These are phyloP conservation scores for Pseudocercospora fuligena DNA, from an alignment of 2,329 filamentous ascomycete genomes.

Conservation along the genomic window DNA sequence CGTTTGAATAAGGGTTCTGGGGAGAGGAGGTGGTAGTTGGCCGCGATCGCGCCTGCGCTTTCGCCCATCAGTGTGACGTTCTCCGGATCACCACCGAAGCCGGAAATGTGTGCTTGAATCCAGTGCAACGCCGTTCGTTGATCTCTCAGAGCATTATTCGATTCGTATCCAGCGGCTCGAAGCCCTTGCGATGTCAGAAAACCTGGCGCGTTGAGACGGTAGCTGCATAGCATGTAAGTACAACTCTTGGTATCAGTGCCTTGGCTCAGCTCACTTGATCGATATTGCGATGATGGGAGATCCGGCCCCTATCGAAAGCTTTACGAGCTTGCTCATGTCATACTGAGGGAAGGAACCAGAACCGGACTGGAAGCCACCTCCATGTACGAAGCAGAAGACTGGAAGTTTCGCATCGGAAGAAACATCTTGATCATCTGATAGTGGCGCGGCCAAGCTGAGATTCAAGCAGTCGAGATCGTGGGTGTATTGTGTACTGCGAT, in stretches of 20 bases:
- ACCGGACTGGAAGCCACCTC: slow-evolving; percentile 47
- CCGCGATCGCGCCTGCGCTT: slow-evolving; percentile 63
- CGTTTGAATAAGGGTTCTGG: slow-evolving; percentile 48
- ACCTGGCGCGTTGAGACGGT: slow-evolving; percentile 52
- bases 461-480: slow-evolving; percentile 17
- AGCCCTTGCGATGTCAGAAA: slow-evolving; percentile 42
- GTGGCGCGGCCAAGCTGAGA: slow-evolving; percentile 16
- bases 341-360: slow-evolving; percentile 52
- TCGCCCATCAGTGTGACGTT: slow-evolving; percentile 34
- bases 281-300: slow-evolving; percentile 53
- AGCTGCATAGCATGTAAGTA: slow-evolving; percentile 40
- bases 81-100: slow-evolving; percentile 33
- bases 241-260: too few species aligned
- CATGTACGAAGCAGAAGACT: slow-evolving; percentile 53
- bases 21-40: slow-evolving; percentile 47
- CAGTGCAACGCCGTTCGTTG: slow-evolving; percentile 43
- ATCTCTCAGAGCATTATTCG: slow-evolving; percentile 38
- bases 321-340: slow-evolving; percentile 52
- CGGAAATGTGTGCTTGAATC: slow-evolving; percentile 31
- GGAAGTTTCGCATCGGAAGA: slow-evolving; percentile 36
- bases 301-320: slow-evolving; percentile 49
- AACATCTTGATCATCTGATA: slow-evolving; percentile 5
- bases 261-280: slow-evolving; percentile 30
- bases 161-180: slow-evolving; percentile 30
- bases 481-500: slow-evolving; percentile 5